Percentiles rank a stretch among this genome's conserved stretches.
Conservation (phyloP, 164 flowering plant species). For the Berberis thunbergii region DNA sequence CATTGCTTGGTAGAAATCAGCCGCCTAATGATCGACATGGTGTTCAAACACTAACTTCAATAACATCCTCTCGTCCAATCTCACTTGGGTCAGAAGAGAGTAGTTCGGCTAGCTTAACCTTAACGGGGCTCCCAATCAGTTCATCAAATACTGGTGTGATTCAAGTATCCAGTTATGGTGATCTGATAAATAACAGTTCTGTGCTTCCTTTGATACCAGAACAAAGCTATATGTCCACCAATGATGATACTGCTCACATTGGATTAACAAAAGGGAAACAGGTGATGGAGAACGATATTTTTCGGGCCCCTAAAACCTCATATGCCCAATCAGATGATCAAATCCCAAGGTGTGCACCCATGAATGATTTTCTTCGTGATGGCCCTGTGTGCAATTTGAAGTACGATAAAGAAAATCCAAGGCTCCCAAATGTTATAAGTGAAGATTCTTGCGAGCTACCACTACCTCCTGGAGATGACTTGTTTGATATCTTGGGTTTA, state of each 20-base stretch:
- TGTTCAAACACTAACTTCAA: slow-evolving; percentile 11
- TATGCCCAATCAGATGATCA: slow-evolving; percentile 9
- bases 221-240: slow-evolving; percentile 1
- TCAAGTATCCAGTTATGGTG: slow-evolving; percentile 9
- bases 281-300: slow-evolving; percentile 21
- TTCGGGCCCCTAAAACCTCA: slow-evolving; percentile 26
- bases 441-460: slow-evolving; percentile 19
- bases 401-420: slow-evolving; percentile 10
- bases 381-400: slow-evolving; percentile 5
- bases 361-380: slow-evolving; percentile 17
- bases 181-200: slow-evolving; percentile 8
- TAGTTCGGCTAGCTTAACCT: slow-evolving; percentile 5
- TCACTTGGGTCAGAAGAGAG: slow-evolving; percentile 5
- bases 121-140: slow-evolving; percentile 16
- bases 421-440: slow-evolving; percentile 5
- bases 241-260: slow-evolving; percentile 8
- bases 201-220: slow-evolving; percentile 12
- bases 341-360: slow-evolving; percentile 10
- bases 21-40: slow-evolving; percentile 8
- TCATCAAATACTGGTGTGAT: slow-evolving; percentile 12
- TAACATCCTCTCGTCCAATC: not conserved
- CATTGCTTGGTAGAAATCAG: slow-evolving; percentile 20
- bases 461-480: slow-evolving; percentile 44
- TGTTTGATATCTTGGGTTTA: slow-evolving; percentile 61
- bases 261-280: slow-evolving; percentile 10